These are phyloP conservation scores for Citrullus amarus DNA, from an alignment of 306 rosid genomes.

Conservation along the genomic window DNA sequence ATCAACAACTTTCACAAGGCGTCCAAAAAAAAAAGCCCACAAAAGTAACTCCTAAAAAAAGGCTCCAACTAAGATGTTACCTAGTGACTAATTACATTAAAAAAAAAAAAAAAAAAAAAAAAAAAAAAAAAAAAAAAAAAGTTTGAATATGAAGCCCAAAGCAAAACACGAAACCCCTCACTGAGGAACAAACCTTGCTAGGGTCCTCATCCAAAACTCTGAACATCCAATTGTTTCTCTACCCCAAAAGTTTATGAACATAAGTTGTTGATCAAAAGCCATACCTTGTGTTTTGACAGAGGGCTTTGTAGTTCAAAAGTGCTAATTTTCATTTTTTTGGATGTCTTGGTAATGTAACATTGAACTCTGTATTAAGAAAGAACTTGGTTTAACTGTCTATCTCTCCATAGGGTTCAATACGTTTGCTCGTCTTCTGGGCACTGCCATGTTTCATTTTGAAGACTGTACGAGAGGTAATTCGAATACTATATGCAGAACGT, in stretches of 20 bases:
- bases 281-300: background rate
- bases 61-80: no score
- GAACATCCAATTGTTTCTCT: no score
- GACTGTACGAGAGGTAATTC: slow-evolving; percentile 22
- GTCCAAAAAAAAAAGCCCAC: no score
- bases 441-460: slow-evolving; percentile 30
- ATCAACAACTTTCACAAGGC: no score
- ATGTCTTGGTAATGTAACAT: background rate
- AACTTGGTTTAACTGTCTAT: background rate
- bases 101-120: no score
- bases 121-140: no score
- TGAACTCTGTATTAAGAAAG: background rate
- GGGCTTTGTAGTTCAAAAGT: background rate
- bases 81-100: no score
- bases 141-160: no score
- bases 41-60: no score
- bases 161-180: no score
- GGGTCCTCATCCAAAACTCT: no score
- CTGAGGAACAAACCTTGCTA: no score
- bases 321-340: background rate
- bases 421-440: slow-evolving; percentile 23
- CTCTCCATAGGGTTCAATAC: slow-evolving; percentile 21
- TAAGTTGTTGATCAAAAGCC: background rate
- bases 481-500: slow-evolving; percentile 1
- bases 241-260: background rate